Conservation (phyloP, 1,284 basidiomycete species). For the Rugosomyces carneus region DNA sequence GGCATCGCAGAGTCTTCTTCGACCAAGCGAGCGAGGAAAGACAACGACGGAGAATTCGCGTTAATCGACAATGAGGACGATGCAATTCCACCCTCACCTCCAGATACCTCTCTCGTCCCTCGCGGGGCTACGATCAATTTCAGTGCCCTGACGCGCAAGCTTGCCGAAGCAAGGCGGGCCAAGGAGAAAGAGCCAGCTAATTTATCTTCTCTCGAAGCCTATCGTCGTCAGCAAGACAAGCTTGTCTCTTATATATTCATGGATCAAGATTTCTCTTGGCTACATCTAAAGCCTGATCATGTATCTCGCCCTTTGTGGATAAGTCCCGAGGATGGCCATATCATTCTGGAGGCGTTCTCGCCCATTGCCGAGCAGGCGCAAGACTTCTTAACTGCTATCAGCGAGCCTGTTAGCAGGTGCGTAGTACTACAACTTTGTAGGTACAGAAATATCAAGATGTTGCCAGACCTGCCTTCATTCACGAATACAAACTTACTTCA, state of each 20-base stretch:
- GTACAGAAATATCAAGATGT: constrained; percentile 19
- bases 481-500: constrained; percentile 98
- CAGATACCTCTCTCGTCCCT: constrained; percentile 53
- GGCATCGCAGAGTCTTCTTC: constrained; percentile 32
- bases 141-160: constrained; percentile 69
- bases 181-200: constrained; percentile 37
- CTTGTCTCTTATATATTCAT: constrained; percentile 75
- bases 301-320: constrained; percentile 91
- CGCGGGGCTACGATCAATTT: constrained; percentile 75
- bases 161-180: constrained; percentile 51
- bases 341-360: constrained; percentile 94
- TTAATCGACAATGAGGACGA: constrained; percentile 53
- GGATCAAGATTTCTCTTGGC: constrained; percentile 79
- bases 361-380: constrained; percentile 98
- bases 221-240: constrained; percentile 63
- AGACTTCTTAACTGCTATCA: constrained; percentile 97
- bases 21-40: constrained; percentile 46
- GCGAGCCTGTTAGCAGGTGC: constrained; percentile 97
- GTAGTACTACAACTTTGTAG: constrained; percentile 24
- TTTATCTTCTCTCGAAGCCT: constrained; percentile 45
- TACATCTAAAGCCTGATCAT: constrained; percentile 87
- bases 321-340: constrained; percentile 87
- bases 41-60: constrained; percentile 46
- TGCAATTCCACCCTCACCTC: constrained; percentile 45
- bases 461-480: constrained; percentile 88